A percentile compares a stretch with the other conserved stretches of the same genome.
These are phyloP conservation scores for Metschnikowia borealis DNA, from an alignment of 805 yeast species.

Conservation along the genomic window DNA sequence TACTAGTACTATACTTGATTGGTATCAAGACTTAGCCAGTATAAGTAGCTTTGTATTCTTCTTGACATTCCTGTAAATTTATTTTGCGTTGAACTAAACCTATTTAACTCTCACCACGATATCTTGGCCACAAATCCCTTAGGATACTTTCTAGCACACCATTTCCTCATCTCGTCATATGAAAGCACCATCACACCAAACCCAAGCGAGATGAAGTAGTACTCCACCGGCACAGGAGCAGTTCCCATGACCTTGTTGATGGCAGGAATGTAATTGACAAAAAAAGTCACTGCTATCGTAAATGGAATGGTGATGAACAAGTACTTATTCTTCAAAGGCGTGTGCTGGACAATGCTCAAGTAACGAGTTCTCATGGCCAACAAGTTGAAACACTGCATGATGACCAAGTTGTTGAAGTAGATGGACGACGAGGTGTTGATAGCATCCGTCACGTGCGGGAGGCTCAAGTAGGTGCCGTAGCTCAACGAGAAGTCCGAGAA, in stretches of 20 bases:
- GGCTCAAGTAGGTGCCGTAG: slow-evolving; percentile 28
- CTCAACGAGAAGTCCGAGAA: slow-evolving; percentile 33
- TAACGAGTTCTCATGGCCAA: slow-evolving; percentile 41
- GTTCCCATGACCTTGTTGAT: slow-evolving; percentile 34
- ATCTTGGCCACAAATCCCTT: slow-evolving; percentile 32
- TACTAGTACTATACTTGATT: no score
- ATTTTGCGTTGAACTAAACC: neutral
- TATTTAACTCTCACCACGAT: slow-evolving; percentile 33
- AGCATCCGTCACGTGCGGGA: slow-evolving; percentile 21
- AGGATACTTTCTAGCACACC: slow-evolving; percentile 34
- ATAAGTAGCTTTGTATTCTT: no score
- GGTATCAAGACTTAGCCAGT: no score
- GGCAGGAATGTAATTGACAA: slow-evolving; percentile 42
- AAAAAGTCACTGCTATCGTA: slow-evolving; percentile 36
- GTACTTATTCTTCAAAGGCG: slow-evolving; percentile 33
- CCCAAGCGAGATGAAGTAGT: slow-evolving; percentile 44
- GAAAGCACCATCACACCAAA: slow-evolving; percentile 38
- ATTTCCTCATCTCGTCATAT: slow-evolving; percentile 43
- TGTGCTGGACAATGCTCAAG: slow-evolving; percentile 39
- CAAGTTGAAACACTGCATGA: slow-evolving; percentile 45
- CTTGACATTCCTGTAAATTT: neutral
- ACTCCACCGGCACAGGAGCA: slow-evolving; percentile 40
- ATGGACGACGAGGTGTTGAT: slow-evolving; percentile 38
- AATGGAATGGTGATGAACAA: slow-evolving; percentile 32
- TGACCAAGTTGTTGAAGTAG: slow-evolving; percentile 45